Percentiles rank a stretch among this genome's conserved stretches.
phyloP scores from a whole-genome alignment of 2,329 filamentous ascomycete species.

The Camillea tinctor region DNA sequence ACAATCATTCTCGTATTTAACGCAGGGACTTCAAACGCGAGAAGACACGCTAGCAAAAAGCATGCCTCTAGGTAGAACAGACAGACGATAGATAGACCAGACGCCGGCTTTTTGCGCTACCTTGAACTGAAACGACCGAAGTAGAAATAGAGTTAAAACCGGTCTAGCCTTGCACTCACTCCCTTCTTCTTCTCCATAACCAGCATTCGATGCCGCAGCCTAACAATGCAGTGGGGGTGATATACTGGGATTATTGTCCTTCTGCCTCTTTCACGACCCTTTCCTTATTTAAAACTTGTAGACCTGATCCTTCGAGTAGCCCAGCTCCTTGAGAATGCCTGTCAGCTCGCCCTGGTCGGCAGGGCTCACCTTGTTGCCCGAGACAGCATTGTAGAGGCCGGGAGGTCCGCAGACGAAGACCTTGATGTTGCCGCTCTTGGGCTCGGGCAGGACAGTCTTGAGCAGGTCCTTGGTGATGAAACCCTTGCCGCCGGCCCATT shows the following conservation, averaged over 20 bases:
- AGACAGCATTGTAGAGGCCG: conserved; percentile 89
- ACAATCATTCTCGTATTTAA: background rate
- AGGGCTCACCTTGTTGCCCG: conserved; percentile 86
- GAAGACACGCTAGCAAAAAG: background rate
- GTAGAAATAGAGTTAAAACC: background rate
- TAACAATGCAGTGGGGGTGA: background rate
- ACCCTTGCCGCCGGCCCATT: conserved; percentile 75
- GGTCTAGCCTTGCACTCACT: background rate
- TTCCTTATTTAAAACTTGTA: conserved; percentile 74
- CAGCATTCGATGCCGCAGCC: background rate
- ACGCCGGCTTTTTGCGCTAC: background rate
- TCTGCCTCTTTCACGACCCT: background rate
- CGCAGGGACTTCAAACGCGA: background rate
- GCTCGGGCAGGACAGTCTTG: conserved; percentile 92
- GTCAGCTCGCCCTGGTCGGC: conserved; percentile 88
- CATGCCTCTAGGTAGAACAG: background rate
- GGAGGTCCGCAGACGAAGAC: conserved; percentile 95
- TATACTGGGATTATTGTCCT: background rate
- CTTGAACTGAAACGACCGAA: background rate
- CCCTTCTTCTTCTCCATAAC: too few species aligned
- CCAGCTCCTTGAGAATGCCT: conserved; percentile 79
- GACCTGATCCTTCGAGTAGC: conserved; percentile 84
- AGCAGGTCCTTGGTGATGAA: conserved; percentile 87
- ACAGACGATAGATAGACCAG: background rate
- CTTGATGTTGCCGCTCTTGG: conserved; percentile 90